Conservation (phyloP, 2,329 filamentous ascomycete species). For the Pleurostoma richardsiae region DNA sequence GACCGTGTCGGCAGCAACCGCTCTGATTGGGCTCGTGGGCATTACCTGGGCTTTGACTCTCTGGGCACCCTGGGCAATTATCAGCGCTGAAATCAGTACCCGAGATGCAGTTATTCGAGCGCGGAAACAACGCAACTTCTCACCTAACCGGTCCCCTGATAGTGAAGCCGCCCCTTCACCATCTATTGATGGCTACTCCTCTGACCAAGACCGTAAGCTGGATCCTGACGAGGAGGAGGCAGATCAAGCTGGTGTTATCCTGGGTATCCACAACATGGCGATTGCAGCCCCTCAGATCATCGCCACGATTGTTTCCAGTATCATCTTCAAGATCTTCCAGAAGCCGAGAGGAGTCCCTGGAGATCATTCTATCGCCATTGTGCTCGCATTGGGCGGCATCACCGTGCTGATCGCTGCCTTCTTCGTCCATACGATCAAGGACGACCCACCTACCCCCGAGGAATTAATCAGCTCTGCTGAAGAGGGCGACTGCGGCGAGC, state of each 20-base stretch:
- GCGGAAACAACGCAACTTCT: conserved; percentile 18
- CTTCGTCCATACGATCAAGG: conserved; percentile 62
- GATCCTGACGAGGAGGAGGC: conserved; percentile 43
- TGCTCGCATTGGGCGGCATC: conserved; percentile 76
- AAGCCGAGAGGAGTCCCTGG: conserved; percentile 81
- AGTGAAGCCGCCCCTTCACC: conserved; percentile 4
- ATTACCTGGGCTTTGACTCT: conserved; percentile 90
- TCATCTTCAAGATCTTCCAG: conserved; percentile 81
- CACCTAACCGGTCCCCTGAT: neutral
- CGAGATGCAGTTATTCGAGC: conserved; percentile 59
- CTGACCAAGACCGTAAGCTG: conserved; percentile 19
- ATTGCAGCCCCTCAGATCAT: conserved; percentile 89
- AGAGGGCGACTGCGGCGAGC: conserved; percentile 27
- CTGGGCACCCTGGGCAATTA: conserved; percentile 94
- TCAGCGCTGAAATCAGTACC: conserved; percentile 84
- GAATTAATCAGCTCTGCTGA: conserved; percentile 36
- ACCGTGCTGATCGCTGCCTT: conserved; percentile 74
- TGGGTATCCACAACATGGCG: conserved; percentile 94
- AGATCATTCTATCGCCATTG: conserved; percentile 82
- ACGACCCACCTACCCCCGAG: conserved; percentile 41
- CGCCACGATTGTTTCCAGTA: conserved; percentile 76
- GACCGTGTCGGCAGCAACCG: conserved; percentile 65
- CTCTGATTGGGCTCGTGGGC: conserved; percentile 75
- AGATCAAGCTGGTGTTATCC: conserved; percentile 81
- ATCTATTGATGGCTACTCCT: conserved; percentile 18